phyloP scores from a whole-genome alignment of 768 basidiomycete genomes.

The Vararia minispora region DNA sequence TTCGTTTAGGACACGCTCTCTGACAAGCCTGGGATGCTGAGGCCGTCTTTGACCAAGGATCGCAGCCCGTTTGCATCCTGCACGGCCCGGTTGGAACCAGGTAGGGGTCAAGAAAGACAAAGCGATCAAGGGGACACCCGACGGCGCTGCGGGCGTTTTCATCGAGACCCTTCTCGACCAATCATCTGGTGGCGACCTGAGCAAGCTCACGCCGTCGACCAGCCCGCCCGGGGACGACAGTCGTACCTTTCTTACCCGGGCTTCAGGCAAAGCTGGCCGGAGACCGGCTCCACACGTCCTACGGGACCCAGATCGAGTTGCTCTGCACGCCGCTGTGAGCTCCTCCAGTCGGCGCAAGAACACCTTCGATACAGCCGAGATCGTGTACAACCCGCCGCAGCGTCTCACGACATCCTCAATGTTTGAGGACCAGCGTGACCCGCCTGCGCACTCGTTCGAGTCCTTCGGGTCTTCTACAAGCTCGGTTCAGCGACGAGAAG shows the following conservation, averaged over 20 bases:
- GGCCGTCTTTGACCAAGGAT: constrained; percentile 97
- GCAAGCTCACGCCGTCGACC: constrained; percentile 76
- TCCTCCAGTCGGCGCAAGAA: constrained; percentile 64
- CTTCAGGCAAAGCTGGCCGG: constrained; percentile 32
- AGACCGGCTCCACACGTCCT: constrained; percentile 35
- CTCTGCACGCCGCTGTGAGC: constrained; percentile 67
- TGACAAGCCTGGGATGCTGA: constrained; percentile 99
- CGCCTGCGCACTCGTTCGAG: constrained; percentile 71
- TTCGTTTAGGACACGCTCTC: constrained; percentile 71
- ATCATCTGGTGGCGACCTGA: constrained; percentile 66
- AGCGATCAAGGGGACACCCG: constrained; percentile 86
- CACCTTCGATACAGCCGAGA: constrained; percentile 76
- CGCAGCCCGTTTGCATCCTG: constrained; percentile 94
- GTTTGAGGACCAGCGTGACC: constrained; percentile 71
- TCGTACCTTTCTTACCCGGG: constrained; percentile 28
- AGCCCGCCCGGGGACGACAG: constrained; percentile 46
- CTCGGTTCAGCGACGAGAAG: constrained; percentile 91
- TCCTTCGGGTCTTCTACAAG: constrained; percentile 75
- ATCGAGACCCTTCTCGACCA: constrained; percentile 68
- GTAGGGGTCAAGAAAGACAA: constrained; percentile 80
- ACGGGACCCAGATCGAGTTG: constrained; percentile 47
- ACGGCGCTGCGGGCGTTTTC: constrained; percentile 72
- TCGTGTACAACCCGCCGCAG: constrained; percentile 42
- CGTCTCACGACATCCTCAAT: constrained; percentile 60
- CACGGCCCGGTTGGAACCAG: constrained; percentile 95